phyloP scores from a whole-genome alignment of 495 filamentous ascomycete species.

The Hypoxylon fuscum region DNA sequence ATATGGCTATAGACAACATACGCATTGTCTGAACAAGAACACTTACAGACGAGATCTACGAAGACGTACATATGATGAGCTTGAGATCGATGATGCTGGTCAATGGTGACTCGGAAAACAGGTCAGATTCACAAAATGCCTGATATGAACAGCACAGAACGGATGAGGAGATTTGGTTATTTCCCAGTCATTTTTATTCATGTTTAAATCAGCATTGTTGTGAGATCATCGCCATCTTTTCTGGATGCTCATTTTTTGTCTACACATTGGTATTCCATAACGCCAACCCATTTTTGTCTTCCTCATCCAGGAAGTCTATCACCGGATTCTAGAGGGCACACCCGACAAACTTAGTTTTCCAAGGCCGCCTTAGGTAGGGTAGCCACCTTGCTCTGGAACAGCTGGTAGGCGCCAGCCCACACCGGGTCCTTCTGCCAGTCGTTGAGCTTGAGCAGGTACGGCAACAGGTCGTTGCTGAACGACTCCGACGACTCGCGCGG shows the following conservation, averaged over 20 bases:
- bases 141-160: not conserved
- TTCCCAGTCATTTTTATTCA: slow-evolving; percentile 5
- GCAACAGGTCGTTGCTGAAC: slow-evolving; percentile 82
- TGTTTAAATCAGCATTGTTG: slow-evolving; percentile 12
- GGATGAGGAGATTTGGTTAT: not conserved
- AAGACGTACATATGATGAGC: not conserved
- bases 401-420: slow-evolving; percentile 83
- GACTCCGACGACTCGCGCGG: slow-evolving; percentile 88
- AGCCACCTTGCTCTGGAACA: slow-evolving; percentile 86
- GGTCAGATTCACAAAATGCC: not conserved
- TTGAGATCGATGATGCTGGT: not conserved
- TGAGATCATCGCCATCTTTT: slow-evolving; percentile 18
- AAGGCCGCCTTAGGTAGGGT: slow-evolving; percentile 67
- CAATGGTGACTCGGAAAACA: not conserved
- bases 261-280: slow-evolving; percentile 28
- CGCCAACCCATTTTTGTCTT: slow-evolving; percentile 11
- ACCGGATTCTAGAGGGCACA: not conserved
- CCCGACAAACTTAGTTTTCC: slow-evolving; percentile 40
- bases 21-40: not conserved
- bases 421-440: slow-evolving; percentile 75
- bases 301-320: not conserved
- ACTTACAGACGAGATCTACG: not conserved
- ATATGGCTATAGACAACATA: slow-evolving; percentile 12
- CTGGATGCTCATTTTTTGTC: slow-evolving; percentile 19
- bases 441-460: slow-evolving; percentile 80